These are phyloP conservation scores for Pseudocercospora ulei DNA, from an alignment of 2,329 filamentous ascomycete genomes.

Conservation along the genomic window DNA sequence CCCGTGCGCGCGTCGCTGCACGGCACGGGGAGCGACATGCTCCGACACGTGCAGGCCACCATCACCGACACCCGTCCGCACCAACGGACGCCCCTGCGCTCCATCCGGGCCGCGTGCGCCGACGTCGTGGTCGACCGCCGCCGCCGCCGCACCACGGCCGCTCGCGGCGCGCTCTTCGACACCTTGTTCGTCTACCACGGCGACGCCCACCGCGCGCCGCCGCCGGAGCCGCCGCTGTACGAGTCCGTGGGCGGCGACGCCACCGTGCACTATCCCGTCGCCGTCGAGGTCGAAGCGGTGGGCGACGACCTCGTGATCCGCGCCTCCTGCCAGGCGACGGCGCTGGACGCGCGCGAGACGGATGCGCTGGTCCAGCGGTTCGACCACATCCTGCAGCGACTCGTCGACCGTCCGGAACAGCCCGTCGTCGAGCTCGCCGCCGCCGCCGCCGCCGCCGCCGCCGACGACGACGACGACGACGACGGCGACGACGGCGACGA, in stretches of 20 bases:
- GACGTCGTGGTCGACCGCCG: constrained; percentile 7
- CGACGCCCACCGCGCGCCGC: constrained; percentile 34
- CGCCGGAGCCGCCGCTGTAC: constrained; percentile 41
- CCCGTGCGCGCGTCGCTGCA: constrained; percentile 63
- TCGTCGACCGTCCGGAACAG: constrained; percentile 45
- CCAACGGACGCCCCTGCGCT: constrained; percentile 68
- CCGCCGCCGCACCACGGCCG: constrained; percentile 37
- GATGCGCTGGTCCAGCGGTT: constrained; percentile 49
- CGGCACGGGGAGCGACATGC: constrained; percentile 53
- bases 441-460: too few relatives aligned
- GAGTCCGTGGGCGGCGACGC: constrained; percentile 55
- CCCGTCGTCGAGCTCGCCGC: constrained; percentile 49
- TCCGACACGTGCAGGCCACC: constrained; percentile 63
- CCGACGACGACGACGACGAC: too few relatives aligned
- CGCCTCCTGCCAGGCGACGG: constrained; percentile 55
- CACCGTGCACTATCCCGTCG: constrained; percentile 70
- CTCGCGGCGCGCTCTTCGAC: constrained; percentile 46
- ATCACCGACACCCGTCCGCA: constrained; percentile 57
- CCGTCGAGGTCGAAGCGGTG: constrained; percentile 65
- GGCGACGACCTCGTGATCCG: constrained; percentile 56
- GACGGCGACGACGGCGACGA: too few relatives aligned
- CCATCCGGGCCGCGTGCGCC: constrained; percentile 48
- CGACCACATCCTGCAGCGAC: constrained; percentile 49
- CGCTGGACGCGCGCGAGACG: constrained; percentile 43
- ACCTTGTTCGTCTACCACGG: constrained; percentile 59